phyloP scores from a whole-genome alignment of 225 moss, liverwort and hornwort genomes.

The Rhytidiadelphus loreus region DNA sequence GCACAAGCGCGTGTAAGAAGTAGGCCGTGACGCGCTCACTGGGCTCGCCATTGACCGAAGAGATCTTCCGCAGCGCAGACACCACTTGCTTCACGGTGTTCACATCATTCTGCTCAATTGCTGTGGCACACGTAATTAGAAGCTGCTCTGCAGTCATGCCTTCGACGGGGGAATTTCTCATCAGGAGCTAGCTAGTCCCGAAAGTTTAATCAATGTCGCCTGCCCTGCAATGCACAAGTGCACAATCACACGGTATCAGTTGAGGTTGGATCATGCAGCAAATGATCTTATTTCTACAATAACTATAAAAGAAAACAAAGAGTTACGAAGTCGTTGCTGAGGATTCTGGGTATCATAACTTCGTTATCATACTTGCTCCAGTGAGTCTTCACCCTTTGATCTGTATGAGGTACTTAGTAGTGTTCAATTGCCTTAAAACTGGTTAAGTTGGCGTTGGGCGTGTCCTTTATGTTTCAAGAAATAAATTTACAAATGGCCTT shows the following conservation, averaged over 20 bases:
- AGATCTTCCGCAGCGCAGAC: conserved; percentile 28
- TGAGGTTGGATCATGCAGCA: neutral
- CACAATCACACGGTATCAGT: neutral
- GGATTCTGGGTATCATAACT: too few species aligned
- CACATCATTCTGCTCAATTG: conserved; percentile 50
- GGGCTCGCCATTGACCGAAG: conserved; percentile 51
- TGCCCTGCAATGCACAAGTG: neutral
- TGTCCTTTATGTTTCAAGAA: too few species aligned
- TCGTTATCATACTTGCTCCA: too few species aligned
- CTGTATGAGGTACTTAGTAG: too few species aligned
- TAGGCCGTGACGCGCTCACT: conserved; percentile 64
- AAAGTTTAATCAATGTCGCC: neutral
- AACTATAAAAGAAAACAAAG: too few species aligned
- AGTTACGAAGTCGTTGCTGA: too few species aligned
- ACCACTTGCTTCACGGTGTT: conserved; percentile 39
- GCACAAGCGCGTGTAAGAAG: conserved; percentile 36
- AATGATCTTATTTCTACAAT: neutral
- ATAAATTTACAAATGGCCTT: too few species aligned
- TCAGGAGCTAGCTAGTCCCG: neutral
- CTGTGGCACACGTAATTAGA: conserved; percentile 52
- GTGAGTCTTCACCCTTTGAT: too few species aligned
- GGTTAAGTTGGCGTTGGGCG: too few species aligned
- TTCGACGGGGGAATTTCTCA: neutral
- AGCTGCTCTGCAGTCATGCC: conserved; percentile 49
- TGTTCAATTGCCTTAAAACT: too few species aligned